Evolutionary conservation across 306 rosid genomes (phyloP).

Genomic region (Trichosanthes truncata): DNA sequence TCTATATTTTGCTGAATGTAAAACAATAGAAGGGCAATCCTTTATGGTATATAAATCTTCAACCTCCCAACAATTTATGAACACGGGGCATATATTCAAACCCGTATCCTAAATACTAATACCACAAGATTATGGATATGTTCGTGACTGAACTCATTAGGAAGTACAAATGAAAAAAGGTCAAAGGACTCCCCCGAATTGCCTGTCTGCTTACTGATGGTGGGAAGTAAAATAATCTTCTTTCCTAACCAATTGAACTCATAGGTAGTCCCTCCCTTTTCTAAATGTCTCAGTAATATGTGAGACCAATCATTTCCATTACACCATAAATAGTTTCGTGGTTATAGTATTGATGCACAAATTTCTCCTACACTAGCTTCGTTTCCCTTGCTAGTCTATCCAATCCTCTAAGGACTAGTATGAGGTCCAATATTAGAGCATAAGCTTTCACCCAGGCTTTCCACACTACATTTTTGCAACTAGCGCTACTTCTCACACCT

Average conservation of each 20-base stretch:
- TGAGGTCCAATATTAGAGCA: not conserved
- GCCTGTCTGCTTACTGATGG: too few relatives aligned
- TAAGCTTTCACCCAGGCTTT: not conserved
- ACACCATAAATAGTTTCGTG: not conserved
- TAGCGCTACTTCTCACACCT: not conserved
- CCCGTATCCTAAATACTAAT: too few relatives aligned
- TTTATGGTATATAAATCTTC: too few relatives aligned
- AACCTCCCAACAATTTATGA: too few relatives aligned
- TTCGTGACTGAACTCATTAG: too few relatives aligned
- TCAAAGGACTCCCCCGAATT: too few relatives aligned
- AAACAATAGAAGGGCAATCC: too few relatives aligned
- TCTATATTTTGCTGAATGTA: too few relatives aligned
- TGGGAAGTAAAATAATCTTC: too few relatives aligned
- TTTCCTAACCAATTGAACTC: not conserved
- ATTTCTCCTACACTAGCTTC: not conserved
- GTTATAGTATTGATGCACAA: not conserved
- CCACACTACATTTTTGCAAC: not conserved
- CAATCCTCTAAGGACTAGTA: not conserved
- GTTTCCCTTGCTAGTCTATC: not conserved
- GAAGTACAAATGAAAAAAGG: too few relatives aligned
- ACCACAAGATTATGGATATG: too few relatives aligned
- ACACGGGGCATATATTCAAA: too few relatives aligned
- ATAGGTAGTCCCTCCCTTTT: not conserved
- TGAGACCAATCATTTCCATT: not conserved
- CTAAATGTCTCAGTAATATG: not conserved